Evolutionary conservation across 805 yeast genomes (phyloP).

Genomic region (Candida ascalaphidarum): DNA sequence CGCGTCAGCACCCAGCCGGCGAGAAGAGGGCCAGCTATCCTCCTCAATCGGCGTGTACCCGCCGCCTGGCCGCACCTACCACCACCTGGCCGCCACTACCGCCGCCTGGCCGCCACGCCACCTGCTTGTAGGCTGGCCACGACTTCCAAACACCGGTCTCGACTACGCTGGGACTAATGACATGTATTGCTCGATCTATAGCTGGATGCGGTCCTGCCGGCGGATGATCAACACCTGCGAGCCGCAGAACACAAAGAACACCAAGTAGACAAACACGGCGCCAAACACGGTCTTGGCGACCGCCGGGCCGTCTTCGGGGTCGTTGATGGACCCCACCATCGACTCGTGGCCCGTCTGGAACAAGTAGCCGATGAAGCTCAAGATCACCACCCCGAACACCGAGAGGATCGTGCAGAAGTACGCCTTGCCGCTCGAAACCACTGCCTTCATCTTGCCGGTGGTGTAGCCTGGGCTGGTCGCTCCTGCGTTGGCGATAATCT

Average conservation of each 20-base stretch:
- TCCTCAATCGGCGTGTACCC: no score
- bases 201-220: conserved; percentile 57
- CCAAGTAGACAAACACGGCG: conserved; percentile 77
- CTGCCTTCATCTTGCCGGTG: conserved; percentile 27
- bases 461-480: not conserved
- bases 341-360: conserved; percentile 80
- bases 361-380: conserved; percentile 75
- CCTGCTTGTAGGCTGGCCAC: no score
- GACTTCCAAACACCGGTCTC: no score
- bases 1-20: no score
- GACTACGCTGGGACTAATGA: no score
- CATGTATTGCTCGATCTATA: no score
- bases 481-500: no score
- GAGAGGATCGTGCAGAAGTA: conserved; percentile 94
- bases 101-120: no score
- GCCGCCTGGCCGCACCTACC: no score
- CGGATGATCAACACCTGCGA: conserved; percentile 62
- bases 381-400: conserved; percentile 83
- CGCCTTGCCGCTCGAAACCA: conserved; percentile 63
- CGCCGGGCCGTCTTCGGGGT: conserved; percentile 89
- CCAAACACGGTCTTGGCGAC: conserved; percentile 88
- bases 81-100: no score
- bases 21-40: no score
- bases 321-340: conserved; percentile 84
- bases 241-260: conserved; percentile 85